Percentiles rank a stretch among this genome's conserved stretches.
phyloP scores from a whole-genome alignment of 352 stramenopile species.

The Blastocystis sp. region DNA sequence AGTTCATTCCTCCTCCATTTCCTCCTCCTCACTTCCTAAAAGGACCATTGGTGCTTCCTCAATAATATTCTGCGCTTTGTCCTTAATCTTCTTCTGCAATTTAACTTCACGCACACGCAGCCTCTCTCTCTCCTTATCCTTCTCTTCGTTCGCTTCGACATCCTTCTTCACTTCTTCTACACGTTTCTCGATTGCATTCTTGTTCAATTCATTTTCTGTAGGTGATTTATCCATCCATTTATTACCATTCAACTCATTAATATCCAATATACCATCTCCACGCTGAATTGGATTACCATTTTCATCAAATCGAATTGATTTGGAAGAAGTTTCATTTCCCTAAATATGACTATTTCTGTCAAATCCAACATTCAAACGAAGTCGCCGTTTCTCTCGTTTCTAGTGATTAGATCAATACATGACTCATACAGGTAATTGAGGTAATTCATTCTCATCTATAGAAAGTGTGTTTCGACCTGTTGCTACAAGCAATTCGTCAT shows the following conservation, averaged over 20 bases:
- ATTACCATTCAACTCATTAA: slow-evolving; percentile 70
- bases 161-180: slow-evolving; percentile 78
- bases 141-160: slow-evolving; percentile 79
- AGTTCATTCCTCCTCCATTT: not conserved
- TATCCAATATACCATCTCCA: not conserved
- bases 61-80: not conserved
- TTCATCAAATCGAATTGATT: slow-evolving; percentile 89
- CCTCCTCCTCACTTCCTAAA: slow-evolving; percentile 36
- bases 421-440: slow-evolving; percentile 82
- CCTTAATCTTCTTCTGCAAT: slow-evolving; percentile 48
- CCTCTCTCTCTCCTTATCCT: slow-evolving; percentile 82
- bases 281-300: slow-evolving; percentile 78
- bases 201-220: slow-evolving; percentile 75
- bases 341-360: slow-evolving; percentile 78
- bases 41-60: slow-evolving; percentile 26
- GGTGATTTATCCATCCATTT: slow-evolving; percentile 68
- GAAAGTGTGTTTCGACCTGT: slow-evolving; percentile 22
- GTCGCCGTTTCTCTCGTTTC: slow-evolving; percentile 73
- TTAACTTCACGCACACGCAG: slow-evolving; percentile 79
- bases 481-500: slow-evolving; percentile 36
- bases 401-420: slow-evolving; percentile 72
- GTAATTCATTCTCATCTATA: slow-evolving; percentile 80
- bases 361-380: slow-evolving; percentile 74
- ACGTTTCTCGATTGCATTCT: slow-evolving; percentile 73
- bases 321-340: slow-evolving; percentile 73